Evolutionary conservation across 768 basidiomycete genomes (phyloP).

Genomic region (Auriscalpium orientale): DNA sequence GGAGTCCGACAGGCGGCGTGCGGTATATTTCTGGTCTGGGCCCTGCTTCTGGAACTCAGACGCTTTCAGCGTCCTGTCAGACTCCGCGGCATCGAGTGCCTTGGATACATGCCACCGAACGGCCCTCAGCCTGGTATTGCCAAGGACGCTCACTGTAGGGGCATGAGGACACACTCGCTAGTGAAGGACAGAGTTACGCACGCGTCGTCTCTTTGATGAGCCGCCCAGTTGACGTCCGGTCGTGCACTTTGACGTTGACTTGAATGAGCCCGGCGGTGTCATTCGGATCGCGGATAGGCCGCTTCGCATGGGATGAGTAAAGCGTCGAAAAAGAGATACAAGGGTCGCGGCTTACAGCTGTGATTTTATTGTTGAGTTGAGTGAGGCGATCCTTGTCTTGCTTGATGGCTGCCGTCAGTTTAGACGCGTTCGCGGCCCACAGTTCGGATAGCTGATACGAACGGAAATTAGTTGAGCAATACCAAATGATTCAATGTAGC

Average conservation of each 20-base stretch:
- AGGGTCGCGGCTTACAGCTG: background rate
- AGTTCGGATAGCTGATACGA: background rate
- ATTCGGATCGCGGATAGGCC: background rate
- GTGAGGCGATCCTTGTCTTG: background rate
- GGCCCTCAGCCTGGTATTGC: background rate
- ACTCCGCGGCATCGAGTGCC: background rate
- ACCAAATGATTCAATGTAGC: conserved; percentile 31
- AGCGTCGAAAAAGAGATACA: background rate
- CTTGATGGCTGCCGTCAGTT: background rate
- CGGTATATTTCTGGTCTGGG: background rate
- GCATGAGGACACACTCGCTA: background rate
- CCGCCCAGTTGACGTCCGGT: background rate
- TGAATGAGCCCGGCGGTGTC: background rate
- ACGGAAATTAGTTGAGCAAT: background rate
- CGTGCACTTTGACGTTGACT: background rate
- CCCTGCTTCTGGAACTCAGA: background rate
- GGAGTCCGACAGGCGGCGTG: background rate
- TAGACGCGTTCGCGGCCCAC: background rate
- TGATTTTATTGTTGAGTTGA: background rate
- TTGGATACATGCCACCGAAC: background rate
- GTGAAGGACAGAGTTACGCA: background rate
- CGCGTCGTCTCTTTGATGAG: background rate
- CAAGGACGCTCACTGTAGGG: background rate
- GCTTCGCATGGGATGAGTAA: background rate
- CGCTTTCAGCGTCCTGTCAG: background rate